Percentiles rank a stretch among this genome's conserved stretches.
Evolutionary conservation across 768 basidiomycete genomes (phyloP).

Genomic region (Pleurotus djamor): DNA sequence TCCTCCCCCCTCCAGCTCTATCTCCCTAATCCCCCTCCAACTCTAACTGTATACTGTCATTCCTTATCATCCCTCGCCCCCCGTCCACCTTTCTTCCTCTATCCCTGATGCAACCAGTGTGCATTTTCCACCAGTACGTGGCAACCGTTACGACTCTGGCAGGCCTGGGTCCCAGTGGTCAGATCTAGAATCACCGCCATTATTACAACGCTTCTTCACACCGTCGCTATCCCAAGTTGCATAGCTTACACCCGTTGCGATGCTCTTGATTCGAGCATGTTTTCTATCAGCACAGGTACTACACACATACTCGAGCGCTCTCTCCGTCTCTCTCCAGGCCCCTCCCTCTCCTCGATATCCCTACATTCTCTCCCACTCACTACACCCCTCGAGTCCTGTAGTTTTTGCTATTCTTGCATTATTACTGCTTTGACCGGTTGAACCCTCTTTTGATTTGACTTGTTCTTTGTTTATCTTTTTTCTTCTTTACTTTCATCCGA

Average conservation of each 20-base stretch:
- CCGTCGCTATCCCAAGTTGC: conserved; percentile 3
- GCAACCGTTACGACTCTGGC: conserved; percentile 4
- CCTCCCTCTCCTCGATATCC: too few species aligned
- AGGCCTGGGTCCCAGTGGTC: background rate
- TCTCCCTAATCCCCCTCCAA: conserved; percentile 1
- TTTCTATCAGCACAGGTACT: background rate
- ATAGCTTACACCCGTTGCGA: background rate
- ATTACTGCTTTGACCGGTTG: conserved; percentile 8
- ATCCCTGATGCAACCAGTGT: background rate
- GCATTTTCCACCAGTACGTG: background rate
- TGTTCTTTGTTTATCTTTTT: conserved; percentile 5
- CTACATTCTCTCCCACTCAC: background rate
- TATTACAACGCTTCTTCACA: background rate
- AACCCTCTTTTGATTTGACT: background rate
- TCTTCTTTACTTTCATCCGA: background rate
- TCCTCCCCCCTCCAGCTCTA: background rate
- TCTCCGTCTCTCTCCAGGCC: too few species aligned
- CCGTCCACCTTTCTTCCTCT: background rate
- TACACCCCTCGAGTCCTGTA: background rate
- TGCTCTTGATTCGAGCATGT: conserved; percentile 2
- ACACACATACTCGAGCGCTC: too few species aligned
- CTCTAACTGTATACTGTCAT: background rate
- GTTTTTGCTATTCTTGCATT: conserved; percentile 4
- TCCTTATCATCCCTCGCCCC: background rate
- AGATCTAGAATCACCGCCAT: conserved; percentile 6